These are phyloP conservation scores for Massariosphaeria phaeospora DNA, from an alignment of 495 filamentous ascomycete species.

Conservation along the genomic window DNA sequence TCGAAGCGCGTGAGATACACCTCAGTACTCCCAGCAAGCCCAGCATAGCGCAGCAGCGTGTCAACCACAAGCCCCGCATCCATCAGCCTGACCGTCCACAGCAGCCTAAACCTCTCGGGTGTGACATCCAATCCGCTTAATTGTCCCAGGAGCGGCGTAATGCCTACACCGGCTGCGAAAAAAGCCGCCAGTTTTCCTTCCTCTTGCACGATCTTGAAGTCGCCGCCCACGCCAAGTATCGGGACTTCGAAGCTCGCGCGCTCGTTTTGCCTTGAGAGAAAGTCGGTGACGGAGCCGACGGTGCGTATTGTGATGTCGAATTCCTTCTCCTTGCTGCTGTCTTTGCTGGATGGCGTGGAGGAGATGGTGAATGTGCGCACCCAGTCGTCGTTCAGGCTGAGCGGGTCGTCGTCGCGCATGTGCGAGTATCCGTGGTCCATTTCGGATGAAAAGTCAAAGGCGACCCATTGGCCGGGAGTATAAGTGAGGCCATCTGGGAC, in stretches of 20 bases:
- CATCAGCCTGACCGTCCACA: conserved; percentile 59
- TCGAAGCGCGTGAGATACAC: conserved; percentile 58
- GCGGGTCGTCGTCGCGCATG: conserved; percentile 74
- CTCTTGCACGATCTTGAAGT: conserved; percentile 50
- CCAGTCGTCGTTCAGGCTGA: conserved; percentile 75
- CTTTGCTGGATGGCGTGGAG: conserved; percentile 44
- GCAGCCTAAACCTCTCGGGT: conserved; percentile 47
- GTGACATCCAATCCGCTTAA: conserved; percentile 42
- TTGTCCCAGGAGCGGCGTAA: conserved; percentile 71
- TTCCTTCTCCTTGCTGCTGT: conserved; percentile 44
- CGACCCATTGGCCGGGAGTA: conserved; percentile 68
- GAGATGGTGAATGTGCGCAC: conserved; percentile 76
- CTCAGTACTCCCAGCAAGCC: conserved; percentile 48
- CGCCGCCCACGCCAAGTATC: conserved; percentile 67
- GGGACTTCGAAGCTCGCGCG: conserved; percentile 56
- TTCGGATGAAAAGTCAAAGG: conserved; percentile 62
- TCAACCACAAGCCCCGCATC: conserved; percentile 62
- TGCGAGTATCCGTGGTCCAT: conserved; percentile 69
- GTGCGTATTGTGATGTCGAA: conserved; percentile 67
- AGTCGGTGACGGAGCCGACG: conserved; percentile 61
- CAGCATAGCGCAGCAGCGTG: conserved; percentile 49
- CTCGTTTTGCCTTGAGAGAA: conserved; percentile 56
- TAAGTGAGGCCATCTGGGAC: conserved; percentile 47
- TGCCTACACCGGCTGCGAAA: conserved; percentile 72
- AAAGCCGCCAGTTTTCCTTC: conserved; percentile 47